Evolutionary conservation across 805 yeast genomes (phyloP).

Genomic region (Limtongozyma cylindracea): DNA sequence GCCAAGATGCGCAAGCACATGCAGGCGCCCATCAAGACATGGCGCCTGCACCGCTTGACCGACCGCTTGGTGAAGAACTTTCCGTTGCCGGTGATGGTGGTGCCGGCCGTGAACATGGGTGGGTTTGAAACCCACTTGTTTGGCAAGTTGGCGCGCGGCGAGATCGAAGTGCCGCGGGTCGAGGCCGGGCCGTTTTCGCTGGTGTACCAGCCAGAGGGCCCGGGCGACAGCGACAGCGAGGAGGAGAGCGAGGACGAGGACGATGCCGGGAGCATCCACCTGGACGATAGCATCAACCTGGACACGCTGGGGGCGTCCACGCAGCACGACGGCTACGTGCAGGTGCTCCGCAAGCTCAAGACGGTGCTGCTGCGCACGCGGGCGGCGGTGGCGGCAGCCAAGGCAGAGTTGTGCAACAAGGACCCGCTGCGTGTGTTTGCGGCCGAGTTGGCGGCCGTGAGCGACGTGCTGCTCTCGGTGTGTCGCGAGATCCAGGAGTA

Average conservation of each 20-base stretch:
- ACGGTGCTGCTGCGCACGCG: too few relatives aligned
- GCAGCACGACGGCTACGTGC: constrained; percentile 8
- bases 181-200: too few relatives aligned
- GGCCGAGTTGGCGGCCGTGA: too few relatives aligned
- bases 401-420: constrained; percentile 6
- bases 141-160: too few relatives aligned
- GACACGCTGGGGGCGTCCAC: constrained; percentile 7
- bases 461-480: constrained; percentile 11
- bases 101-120: constrained; percentile 32
- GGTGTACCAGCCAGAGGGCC: too few relatives aligned
- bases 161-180: too few relatives aligned
- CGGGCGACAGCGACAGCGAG: too few relatives aligned
- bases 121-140: constrained; percentile 17
- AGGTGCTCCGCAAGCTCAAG: constrained; percentile 1
- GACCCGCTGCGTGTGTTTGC: too few relatives aligned
- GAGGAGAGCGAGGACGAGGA: too few relatives aligned
- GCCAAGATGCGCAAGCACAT: constrained; percentile 18
- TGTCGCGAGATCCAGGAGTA: constrained; percentile 9
- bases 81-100: constrained; percentile 41
- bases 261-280: too few relatives aligned
- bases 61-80: constrained; percentile 39
- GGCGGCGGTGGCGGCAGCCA: constrained; percentile 7
- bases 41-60: constrained; percentile 36
- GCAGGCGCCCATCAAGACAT: constrained; percentile 26
- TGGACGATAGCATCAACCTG: not conserved